A percentile compares a stretch with the other conserved stretches of the same genome.
Conservation (phyloP, 495 filamentous ascomycete genomes). For the Viridothelium virens region DNA sequence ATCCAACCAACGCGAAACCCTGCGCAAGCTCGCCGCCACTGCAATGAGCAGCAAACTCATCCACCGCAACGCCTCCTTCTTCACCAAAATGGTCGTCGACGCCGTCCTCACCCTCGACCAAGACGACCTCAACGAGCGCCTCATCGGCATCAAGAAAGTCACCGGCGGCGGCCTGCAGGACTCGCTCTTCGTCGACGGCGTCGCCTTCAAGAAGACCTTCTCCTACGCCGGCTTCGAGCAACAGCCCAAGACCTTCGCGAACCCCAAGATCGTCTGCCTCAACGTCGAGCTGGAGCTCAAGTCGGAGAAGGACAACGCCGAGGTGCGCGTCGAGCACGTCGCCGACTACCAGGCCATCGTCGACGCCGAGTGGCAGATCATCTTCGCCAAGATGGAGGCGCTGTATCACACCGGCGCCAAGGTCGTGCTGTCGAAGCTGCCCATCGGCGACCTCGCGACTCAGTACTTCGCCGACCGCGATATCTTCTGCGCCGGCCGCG, state of each 20-base stretch:
- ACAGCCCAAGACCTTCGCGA: conserved; percentile 88
- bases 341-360: conserved; percentile 99
- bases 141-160: conserved; percentile 97
- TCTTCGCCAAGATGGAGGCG: conserved; percentile 97
- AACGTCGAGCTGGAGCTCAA: conserved; percentile 98
- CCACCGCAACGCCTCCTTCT: conserved; percentile 92
- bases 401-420: conserved; percentile 87
- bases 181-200: conserved; percentile 93
- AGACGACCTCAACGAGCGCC: conserved; percentile 91
- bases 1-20: conserved; percentile 79
- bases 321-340: conserved; percentile 95
- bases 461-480: conserved; percentile 97
- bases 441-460: conserved; percentile 94
- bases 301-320: conserved; percentile 97
- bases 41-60: conserved; percentile 99
- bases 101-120: conserved; percentile 96
- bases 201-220: conserved; percentile 99
- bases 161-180: conserved; percentile 95
- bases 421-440: conserved; percentile 93
- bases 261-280: conserved; percentile 91
- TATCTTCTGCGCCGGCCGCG: conserved; percentile 95
- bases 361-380: conserved; percentile 99
- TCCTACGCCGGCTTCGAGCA: conserved; percentile 98
- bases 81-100: conserved; percentile 98
- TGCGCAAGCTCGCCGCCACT: conserved; percentile 84